Conservation (phyloP, 192 early-diverging fungal genomes). For the Rhizophagus sp. region DNA sequence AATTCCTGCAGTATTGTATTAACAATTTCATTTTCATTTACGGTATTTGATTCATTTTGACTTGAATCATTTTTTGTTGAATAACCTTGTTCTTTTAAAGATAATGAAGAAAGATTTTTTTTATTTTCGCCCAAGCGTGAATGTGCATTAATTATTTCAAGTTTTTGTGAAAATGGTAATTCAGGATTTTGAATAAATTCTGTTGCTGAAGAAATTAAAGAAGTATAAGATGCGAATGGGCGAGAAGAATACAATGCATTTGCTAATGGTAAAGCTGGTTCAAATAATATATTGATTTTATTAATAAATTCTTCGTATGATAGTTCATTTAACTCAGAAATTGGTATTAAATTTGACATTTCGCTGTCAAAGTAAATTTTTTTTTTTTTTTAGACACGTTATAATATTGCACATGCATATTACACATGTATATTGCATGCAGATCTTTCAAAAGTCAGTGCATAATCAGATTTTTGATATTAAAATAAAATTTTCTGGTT, state of each 20-base stretch:
- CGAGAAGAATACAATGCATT: slow-evolving; percentile 64
- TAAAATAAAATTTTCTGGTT: too few species aligned
- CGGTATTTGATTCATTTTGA: background rate
- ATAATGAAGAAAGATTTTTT: slow-evolving; percentile 68
- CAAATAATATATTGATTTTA: slow-evolving; percentile 77
- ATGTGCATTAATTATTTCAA: slow-evolving; percentile 87
- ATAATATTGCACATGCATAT: too few species aligned
- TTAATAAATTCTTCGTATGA: slow-evolving; percentile 47
- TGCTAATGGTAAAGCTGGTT: slow-evolving; percentile 82
- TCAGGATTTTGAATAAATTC: slow-evolving; percentile 49
- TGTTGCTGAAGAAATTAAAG: slow-evolving; percentile 62
- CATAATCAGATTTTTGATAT: too few species aligned
- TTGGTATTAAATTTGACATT: background rate
- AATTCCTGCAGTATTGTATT: slow-evolving; percentile 56
- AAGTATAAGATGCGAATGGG: slow-evolving; percentile 69
- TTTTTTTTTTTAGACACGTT: too few species aligned
- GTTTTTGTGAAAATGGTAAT: slow-evolving; percentile 63
- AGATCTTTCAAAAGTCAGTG: too few species aligned
- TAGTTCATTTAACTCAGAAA: slow-evolving; percentile 11
- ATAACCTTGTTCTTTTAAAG: slow-evolving; percentile 71
- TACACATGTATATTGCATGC: too few species aligned
- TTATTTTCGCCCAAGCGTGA: slow-evolving; percentile 82
- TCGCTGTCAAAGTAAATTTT: background rate
- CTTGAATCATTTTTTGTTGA: slow-evolving; percentile 37
- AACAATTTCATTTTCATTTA: slow-evolving; percentile 52